phyloP scores from a whole-genome alignment of 83 land plant genomes.

The Diphasiastrum complanatum region DNA sequence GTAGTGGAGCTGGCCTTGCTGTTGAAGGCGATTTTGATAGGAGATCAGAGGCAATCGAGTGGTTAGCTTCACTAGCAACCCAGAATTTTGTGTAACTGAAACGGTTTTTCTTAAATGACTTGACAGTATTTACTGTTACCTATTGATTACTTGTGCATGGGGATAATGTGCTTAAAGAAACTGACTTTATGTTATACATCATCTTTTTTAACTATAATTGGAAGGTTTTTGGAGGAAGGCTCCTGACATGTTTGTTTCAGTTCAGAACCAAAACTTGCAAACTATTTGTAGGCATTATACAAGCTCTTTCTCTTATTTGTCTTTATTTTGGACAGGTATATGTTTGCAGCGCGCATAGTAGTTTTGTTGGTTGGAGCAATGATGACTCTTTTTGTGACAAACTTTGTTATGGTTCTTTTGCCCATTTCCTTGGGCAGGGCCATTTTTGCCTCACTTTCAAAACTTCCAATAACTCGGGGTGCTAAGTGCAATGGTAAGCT shows the following conservation, averaged over 20 bases:
- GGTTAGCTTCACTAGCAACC: too few species aligned
- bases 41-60: too few species aligned
- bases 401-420: conserved; percentile 66
- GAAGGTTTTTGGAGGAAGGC: not conserved
- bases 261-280: not conserved
- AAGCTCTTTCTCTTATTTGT: not conserved
- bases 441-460: conserved; percentile 63
- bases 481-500: conserved; percentile 87
- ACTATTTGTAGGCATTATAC: not conserved
- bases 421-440: conserved; percentile 87
- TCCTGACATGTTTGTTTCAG: not conserved
- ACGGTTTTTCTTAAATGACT: too few species aligned
- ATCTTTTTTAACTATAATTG: too few species aligned
- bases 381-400: conserved; percentile 78
- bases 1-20: too few species aligned
- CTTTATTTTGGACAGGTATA: conserved; percentile 43
- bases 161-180: too few species aligned
- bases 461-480: conserved; percentile 89
- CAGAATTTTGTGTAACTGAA: too few species aligned
- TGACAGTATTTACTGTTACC: too few species aligned
- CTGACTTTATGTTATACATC: too few species aligned
- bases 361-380: conserved; percentile 78
- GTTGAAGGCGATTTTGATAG: too few species aligned
- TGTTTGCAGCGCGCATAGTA: conserved; percentile 77
- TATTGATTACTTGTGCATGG: too few species aligned